These are phyloP conservation scores for Brassica rapa DNA, from an alignment of 345 rosid genomes.

Conservation along the genomic window DNA sequence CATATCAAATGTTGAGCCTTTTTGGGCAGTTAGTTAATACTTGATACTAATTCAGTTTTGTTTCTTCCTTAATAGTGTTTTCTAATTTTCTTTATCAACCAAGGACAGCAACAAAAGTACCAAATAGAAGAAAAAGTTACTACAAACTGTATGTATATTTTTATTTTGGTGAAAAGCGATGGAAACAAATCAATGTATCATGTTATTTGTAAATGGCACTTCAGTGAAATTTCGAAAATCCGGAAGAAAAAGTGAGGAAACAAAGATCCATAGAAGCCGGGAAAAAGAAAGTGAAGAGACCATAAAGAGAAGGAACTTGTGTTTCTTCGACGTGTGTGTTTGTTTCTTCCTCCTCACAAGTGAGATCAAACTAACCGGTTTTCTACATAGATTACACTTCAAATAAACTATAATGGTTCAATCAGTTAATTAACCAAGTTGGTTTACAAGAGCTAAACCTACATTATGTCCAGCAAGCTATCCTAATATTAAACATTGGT, in stretches of 20 bases:
- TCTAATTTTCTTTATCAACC: not conserved
- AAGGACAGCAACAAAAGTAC: not conserved
- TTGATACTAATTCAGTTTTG: not conserved
- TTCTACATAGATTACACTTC: not conserved
- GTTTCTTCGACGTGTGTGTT: conserved; percentile 9
- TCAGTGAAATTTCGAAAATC: not conserved
- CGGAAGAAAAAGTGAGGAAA: not conserved
- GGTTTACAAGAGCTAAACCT: conserved; percentile 17
- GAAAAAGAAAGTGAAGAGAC: conserved; percentile 3
- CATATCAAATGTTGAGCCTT: conserved; percentile 21
- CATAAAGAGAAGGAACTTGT: not conserved
- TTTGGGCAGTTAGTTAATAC: not conserved
- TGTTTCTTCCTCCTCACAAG: conserved; percentile 6
- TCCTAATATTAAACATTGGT: conserved; percentile 12
- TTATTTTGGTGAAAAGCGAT: not conserved
- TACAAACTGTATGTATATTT: not conserved
- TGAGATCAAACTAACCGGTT: conserved; percentile 10
- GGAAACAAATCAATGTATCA: conserved; percentile 1
- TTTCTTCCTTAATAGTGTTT: not conserved
- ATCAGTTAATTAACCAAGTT: not conserved
- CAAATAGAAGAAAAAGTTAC: not conserved
- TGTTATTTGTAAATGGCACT: not conserved
- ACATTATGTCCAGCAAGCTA: not conserved
- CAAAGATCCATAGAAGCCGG: conserved; percentile 15
- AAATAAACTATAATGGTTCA: not conserved